Conservation (phyloP, 495 filamentous ascomycete species). For the Evansstolkia leycettana region DNA sequence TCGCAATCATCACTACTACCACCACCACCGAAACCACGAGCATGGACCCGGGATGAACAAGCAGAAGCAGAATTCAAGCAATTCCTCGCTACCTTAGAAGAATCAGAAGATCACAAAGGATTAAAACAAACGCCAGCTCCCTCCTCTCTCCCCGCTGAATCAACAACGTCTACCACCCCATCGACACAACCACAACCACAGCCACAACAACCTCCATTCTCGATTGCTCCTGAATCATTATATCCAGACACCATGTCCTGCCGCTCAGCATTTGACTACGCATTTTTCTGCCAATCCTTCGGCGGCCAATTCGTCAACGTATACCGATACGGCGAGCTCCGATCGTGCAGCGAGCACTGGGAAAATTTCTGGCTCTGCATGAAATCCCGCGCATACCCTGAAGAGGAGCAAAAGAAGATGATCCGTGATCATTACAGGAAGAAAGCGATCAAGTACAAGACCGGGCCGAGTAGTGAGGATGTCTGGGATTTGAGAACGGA, state of each 20-base stretch:
- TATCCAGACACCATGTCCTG: constrained; percentile 80
- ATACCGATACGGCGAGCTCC: constrained; percentile 70
- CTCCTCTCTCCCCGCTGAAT: constrained; percentile 8
- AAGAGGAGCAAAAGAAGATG: constrained; percentile 37
- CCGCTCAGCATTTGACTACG: constrained; percentile 77
- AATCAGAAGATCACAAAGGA: constrained; percentile 15
- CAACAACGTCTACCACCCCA: too few relatives aligned
- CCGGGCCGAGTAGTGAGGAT: constrained; percentile 75
- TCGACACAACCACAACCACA: constrained; percentile 6
- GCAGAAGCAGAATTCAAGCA: constrained; percentile 50
- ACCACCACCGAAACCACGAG: constrained; percentile 20
- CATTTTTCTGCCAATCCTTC: constrained; percentile 89
- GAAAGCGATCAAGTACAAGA: constrained; percentile 62
- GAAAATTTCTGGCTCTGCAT: constrained; percentile 94
- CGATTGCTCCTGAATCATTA: constrained; percentile 47
- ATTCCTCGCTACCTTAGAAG: constrained; percentile 40
- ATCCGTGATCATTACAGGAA: constrained; percentile 61
- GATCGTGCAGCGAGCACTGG: constrained; percentile 70
- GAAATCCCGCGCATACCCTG: constrained; percentile 44
- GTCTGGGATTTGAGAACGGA: constrained; percentile 65
- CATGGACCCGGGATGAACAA: constrained; percentile 42
- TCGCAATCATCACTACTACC: constrained; percentile 6
- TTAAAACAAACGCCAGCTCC: constrained; percentile 9
- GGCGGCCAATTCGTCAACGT: constrained; percentile 79
- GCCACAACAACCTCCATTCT: constrained; percentile 6